Evolutionary conservation across 495 filamentous ascomycete species (phyloP), one percentile per base, ranked within the genome.

Genomic region (Arthonia radiata): DNA sequence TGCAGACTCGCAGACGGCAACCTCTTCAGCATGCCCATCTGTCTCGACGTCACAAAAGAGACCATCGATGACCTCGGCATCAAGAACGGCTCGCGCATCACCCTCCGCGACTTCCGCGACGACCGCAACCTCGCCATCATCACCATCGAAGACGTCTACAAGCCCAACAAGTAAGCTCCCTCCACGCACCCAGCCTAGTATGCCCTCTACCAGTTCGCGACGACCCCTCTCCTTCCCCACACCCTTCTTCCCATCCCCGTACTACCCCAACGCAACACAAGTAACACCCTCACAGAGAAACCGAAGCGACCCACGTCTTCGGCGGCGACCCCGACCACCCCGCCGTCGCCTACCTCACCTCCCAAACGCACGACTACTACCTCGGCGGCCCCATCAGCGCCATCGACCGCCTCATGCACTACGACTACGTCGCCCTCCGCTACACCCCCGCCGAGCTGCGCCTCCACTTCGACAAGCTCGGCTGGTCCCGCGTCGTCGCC

Each of bases 381-480:
- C 67, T 97, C 31, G 86, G 86, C 36, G 89, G 86, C 45, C 90
- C 79, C 63, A 53, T 97, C 28, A 77, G 93, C 37, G 86, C 89
- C 30, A 72, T 97, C 46, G 81, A 82, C 54, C 67, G 73, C 43
- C 60, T 92, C 18, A 78, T 83, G 55, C 89, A 97, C 59, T 97
- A 97, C 59, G 86, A 97, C 57, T 94, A 94, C 57, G 79, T 93
- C 38, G 89, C 67, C 44, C 64, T 92, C 30, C 69, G 86, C 61
- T 97, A 90, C 53, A 82, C 89, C 12, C 86, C 86, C 33, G 74
- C 89, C 8, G 86, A 97, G 52, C 63, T 97, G 31, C 80, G 86
- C 37, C 55, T 75, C 28, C 86, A 94, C 62, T 97, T 97, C 43
- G 82, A 93, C 56, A 97, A 97, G 61, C 77, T 97, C 43, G 86